Conservation (phyloP, 768 basidiomycete species). For the Termitomyces sp. region DNA sequence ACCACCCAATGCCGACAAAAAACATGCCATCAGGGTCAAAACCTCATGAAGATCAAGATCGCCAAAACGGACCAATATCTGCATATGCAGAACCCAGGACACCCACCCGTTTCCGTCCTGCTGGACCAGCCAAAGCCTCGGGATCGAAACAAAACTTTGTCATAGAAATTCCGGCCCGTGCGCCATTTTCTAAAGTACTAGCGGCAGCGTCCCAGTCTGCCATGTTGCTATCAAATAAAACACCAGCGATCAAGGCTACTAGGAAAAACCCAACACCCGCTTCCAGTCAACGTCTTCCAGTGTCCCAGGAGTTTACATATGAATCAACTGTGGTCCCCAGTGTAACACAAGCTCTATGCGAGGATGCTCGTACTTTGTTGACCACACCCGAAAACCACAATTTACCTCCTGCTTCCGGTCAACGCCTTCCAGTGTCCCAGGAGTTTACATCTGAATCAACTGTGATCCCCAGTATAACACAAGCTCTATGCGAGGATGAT, state of each 20-base stretch:
- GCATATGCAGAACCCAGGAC: background rate
- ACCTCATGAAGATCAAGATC: background rate
- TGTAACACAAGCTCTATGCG: background rate
- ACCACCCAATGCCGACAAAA: background rate
- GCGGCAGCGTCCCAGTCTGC: too few species aligned
- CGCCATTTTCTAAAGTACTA: background rate
- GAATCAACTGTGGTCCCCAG: background rate
- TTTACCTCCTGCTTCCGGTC: background rate
- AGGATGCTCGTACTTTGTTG: background rate
- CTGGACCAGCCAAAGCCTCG: background rate
- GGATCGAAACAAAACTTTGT: background rate
- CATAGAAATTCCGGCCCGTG: background rate
- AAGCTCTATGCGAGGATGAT: background rate
- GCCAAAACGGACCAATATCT: background rate
- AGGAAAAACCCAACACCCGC: background rate
- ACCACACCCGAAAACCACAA: background rate
- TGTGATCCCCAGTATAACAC: background rate
- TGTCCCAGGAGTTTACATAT: background rate
- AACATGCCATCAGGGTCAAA: background rate
- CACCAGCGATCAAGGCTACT: background rate
- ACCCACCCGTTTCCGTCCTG: background rate
- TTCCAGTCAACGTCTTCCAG: background rate
- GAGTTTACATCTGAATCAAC: background rate
- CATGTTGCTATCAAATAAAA: too few species aligned
- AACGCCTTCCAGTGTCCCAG: background rate